Base-by-base conservation (phyloP, 2,329 filamentous ascomycete species). In the Claviceps sp. region DNA sequence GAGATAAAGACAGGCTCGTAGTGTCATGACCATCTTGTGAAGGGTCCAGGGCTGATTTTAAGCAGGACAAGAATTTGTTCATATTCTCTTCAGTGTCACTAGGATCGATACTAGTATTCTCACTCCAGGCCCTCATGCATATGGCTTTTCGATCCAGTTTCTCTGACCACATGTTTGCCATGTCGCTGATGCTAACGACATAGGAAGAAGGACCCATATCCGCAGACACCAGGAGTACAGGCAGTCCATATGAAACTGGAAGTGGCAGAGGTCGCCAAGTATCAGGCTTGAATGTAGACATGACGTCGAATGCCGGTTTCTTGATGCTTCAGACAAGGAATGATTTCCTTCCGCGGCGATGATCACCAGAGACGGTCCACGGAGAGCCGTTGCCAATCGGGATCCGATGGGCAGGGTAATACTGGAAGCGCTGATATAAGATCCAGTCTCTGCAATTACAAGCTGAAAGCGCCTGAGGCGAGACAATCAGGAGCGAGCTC, bases 121-220 rank as follows among this genome's bases (percentile, higher is more conserved):
- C 75, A 24, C 76, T 68, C 52, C 78, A 72, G 34, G 80, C 84
- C 54, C 84, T 78, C 54, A 73, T 69, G 52, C 82, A 74, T 52
- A 91, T 84, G 11, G 71, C 73, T n/a, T 71, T 72, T 22, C 79
- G 71, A 52, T 81, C 75, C 22, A 89, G 68, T 8, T 65, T 72
- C 66, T 90, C 86, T 26, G 71, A 68, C 87, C 87, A 93, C n/a
- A 89, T 70, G 57, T 82, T 77, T 61, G 77, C 81, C 54, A 89
- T 73, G 62, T 91, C 87, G 2, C 85, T 88, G 41, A 91, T 62
- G 53, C 79, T 74, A 30, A 90, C 64, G 2, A 70, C 74, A 68
- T 90, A 90, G 11, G 79, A 75, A 22, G 73, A 66, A 16, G 70
- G 50, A 5, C 69, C 69, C 60, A 85, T 81, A 30, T 65, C 61